phyloP scores from a whole-genome alignment of 352 stramenopile species.

The Phytophthora boehmeriae region DNA sequence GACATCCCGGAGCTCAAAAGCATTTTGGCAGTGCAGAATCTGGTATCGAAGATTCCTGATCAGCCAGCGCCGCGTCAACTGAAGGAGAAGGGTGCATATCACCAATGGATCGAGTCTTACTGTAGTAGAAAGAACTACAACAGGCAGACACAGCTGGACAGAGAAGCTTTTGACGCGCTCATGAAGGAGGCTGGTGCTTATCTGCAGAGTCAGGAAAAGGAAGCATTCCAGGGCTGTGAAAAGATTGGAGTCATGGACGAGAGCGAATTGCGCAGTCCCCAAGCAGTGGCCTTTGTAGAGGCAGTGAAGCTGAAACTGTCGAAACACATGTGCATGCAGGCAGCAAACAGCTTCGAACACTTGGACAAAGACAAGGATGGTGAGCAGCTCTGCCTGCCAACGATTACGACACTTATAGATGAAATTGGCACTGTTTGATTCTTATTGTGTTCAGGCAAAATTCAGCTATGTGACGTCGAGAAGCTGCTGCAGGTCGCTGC shows the following conservation, averaged over 20 bases:
- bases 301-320: conserved; percentile 67
- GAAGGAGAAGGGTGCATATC: conserved; percentile 26
- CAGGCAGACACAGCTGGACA: conserved; percentile 36
- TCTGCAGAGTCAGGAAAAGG: conserved; percentile 50
- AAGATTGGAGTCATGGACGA: conserved; percentile 50
- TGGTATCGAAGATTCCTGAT: conserved; percentile 46
- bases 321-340: conserved; percentile 58
- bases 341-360: conserved; percentile 48
- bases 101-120: conserved; percentile 32
- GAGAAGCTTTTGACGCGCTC: conserved; percentile 52
- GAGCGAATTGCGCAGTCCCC: conserved; percentile 21
- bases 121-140: conserved; percentile 22
- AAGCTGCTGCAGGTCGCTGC: conserved; percentile 44
- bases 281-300: conserved; percentile 49
- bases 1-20: conserved; percentile 64
- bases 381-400: conserved; percentile 15
- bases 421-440: neutral
- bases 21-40: conserved; percentile 54
- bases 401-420: neutral
- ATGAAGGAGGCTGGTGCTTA: conserved; percentile 50
- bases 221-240: conserved; percentile 38
- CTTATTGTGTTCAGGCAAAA: conserved; percentile 32
- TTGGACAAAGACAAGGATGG: conserved; percentile 74
- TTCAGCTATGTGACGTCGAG: conserved; percentile 47
- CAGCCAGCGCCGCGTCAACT: conserved; percentile 26